Conservation (phyloP, 1,284 basidiomycete species). For the Amylostereum areolatum region DNA sequence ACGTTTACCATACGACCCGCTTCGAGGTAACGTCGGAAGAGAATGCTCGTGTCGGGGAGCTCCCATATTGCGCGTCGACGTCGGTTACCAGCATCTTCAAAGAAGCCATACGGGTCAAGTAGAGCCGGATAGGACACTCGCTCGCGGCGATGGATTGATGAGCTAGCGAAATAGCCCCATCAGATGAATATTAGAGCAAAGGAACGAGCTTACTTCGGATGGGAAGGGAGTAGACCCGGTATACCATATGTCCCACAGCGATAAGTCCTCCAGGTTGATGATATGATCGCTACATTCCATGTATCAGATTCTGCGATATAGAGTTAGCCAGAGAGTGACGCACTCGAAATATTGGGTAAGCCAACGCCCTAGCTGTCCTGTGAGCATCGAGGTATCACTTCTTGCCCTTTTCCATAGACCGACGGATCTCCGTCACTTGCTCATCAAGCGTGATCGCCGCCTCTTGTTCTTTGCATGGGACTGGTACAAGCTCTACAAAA, state of each 20-base stretch:
- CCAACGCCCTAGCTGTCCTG: conserved; percentile 35
- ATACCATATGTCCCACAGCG: conserved; percentile 68
- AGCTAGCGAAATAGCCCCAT: conserved; percentile 30
- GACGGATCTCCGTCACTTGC: not conserved
- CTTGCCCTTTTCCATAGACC: not conserved
- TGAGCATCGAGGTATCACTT: not conserved
- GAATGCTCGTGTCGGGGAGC: conserved; percentile 64
- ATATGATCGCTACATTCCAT: conserved; percentile 31
- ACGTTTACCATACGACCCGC: conserved; percentile 75
- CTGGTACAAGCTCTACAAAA: conserved; percentile 25
- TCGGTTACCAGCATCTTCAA: conserved; percentile 14
- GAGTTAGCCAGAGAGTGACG: conserved; percentile 13
- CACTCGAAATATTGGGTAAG: conserved; percentile 46
- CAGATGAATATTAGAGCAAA: not conserved
- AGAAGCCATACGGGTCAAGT: conserved; percentile 50
- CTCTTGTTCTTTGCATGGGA: not conserved
- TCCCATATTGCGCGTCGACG: conserved; percentile 31
- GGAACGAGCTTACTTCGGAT: conserved; percentile 41
- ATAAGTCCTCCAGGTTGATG: conserved; percentile 38
- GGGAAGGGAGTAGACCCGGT: conserved; percentile 59
- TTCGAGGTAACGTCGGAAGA: conserved; percentile 71
- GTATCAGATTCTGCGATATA: not conserved
- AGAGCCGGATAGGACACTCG: conserved; percentile 55
- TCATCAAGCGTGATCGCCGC: no score
- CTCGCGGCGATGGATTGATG: conserved; percentile 62